phyloP scores from a whole-genome alignment of 805 yeast species.

The Yamadazyma kitorensis region DNA sequence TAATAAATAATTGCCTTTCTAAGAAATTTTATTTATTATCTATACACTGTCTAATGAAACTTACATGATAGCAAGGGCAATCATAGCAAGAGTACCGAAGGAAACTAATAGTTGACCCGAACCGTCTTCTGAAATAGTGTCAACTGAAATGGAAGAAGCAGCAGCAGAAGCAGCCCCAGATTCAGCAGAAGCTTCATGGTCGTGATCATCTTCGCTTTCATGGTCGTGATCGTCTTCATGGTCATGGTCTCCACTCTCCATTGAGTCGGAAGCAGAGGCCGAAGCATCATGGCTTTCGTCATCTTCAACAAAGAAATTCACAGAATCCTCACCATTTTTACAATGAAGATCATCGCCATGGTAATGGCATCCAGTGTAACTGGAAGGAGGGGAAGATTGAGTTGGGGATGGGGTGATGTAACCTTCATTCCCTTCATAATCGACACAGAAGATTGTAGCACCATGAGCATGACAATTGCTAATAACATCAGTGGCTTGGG shows the following conservation, averaged over 20 bases:
- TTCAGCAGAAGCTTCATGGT: not conserved
- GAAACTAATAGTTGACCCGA: too few species aligned
- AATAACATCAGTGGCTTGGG: too few species aligned
- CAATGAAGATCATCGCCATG: slow-evolving; percentile 18
- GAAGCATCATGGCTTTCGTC: too few species aligned
- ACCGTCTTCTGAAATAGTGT: too few species aligned
- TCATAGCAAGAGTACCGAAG: too few species aligned
- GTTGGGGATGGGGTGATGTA: slow-evolving; percentile 19
- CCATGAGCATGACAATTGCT: slow-evolving; percentile 22
- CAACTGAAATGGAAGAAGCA: too few species aligned
- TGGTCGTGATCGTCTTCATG: not conserved
- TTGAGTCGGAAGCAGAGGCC: too few species aligned
- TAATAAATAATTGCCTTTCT: not conserved
- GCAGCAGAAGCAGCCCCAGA: not conserved
- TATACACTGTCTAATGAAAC: too few species aligned
- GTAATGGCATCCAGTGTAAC: slow-evolving; percentile 18
- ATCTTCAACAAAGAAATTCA: slow-evolving; percentile 14
- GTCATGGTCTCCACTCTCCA: not conserved
- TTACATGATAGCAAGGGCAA: too few species aligned
- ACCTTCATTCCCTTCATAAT: slow-evolving; percentile 20
- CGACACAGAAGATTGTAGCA: slow-evolving; percentile 15
- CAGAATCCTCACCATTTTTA: slow-evolving; percentile 14
- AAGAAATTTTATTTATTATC: too few species aligned
- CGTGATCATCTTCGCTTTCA: too few species aligned
- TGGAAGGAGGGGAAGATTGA: slow-evolving; percentile 12